Base-by-base conservation (phyloP, 805 yeast genomes). In the Yarrowia sp. region DNA sequence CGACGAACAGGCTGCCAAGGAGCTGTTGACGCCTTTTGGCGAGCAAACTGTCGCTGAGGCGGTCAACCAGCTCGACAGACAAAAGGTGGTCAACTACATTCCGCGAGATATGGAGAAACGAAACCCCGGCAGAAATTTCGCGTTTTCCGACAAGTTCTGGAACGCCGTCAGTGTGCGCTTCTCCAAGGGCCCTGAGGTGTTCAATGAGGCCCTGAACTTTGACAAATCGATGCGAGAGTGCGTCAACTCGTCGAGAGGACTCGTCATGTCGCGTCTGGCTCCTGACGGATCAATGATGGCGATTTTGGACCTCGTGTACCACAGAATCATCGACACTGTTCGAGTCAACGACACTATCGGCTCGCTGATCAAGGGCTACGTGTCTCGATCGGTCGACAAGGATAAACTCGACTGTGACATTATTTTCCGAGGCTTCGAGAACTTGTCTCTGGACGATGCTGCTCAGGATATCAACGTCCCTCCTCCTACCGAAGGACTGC, bases 311-410 rank as follows among this genome's bases (percentile, higher is more conserved):
- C 74, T 86, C 40, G 71, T 88, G 17, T 83, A 87, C 2, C 75
- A 78, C 7, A 73, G 76, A 5, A 74, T 76, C 15, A 70, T 87
- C 4, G 74, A 77, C 10, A 70, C 88, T 3, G 81, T 82, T 4
- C 80, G 88, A 53, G 81, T 90, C 85, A 68, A 81, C 79, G 15
- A 76, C 76, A 58, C 66, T 4, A 52, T 68, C 13, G 70, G 71
- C 3, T 19, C 60, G 2, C 42, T 68, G n/a, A 81, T 84, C 64
- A 80, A 82, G 42, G 88, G 91, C 13, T 93, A 92, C 74, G 89
- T 88, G 46, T 89, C 97, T 0, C 83, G 97, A 70, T 80, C 85
- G 19, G 84, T 90, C 47, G 96, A 91, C 70, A 85, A 88, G 70
- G 85, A 82, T 49, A 87, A 82, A 75, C 82, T 85, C 60, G 91